These are phyloP conservation scores for Platanus orientalis DNA, from an alignment of 164 flowering plant species.

Conservation along the genomic window DNA sequence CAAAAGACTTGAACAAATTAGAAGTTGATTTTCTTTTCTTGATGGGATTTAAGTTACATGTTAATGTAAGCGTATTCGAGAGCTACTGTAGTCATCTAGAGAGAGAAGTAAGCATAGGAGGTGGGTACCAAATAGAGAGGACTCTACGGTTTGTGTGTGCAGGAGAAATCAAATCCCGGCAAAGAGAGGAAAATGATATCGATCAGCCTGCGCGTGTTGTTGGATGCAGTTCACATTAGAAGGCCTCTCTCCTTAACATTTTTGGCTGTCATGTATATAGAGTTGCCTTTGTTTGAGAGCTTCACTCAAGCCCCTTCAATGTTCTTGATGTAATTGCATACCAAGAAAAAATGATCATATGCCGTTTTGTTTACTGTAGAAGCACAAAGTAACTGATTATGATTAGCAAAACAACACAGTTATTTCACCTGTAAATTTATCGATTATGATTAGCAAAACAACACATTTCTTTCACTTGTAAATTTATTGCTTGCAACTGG, in stretches of 20 bases:
- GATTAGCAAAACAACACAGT: no score
- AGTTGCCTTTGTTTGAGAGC: no score
- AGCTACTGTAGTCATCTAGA: constrained; percentile 85
- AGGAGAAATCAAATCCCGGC: constrained; percentile 53
- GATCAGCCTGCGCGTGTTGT: constrained; percentile 32
- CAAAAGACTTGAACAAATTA: constrained; percentile 61
- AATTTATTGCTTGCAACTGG: no score
- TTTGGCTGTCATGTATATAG: background rate
- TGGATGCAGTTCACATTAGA: constrained; percentile 21
- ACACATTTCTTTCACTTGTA: no score
- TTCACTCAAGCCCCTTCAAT: constrained; percentile 32
- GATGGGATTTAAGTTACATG: constrained; percentile 83
- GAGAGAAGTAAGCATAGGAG: constrained; percentile 91
- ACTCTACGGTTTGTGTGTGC: constrained; percentile 54
- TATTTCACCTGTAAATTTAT: no score
- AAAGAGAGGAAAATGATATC: constrained; percentile 30
- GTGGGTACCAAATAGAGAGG: constrained; percentile 86
- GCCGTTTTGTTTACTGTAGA: no score
- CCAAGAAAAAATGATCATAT: no score
- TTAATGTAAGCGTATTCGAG: constrained; percentile 81
- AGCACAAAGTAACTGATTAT: no score
- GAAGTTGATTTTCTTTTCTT: constrained; percentile 75
- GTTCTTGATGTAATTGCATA: no score
- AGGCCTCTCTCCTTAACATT: constrained; percentile 11
- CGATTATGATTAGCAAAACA: no score